Conservation (phyloP, 768 basidiomycete species). For the Phylloporus sp. region DNA sequence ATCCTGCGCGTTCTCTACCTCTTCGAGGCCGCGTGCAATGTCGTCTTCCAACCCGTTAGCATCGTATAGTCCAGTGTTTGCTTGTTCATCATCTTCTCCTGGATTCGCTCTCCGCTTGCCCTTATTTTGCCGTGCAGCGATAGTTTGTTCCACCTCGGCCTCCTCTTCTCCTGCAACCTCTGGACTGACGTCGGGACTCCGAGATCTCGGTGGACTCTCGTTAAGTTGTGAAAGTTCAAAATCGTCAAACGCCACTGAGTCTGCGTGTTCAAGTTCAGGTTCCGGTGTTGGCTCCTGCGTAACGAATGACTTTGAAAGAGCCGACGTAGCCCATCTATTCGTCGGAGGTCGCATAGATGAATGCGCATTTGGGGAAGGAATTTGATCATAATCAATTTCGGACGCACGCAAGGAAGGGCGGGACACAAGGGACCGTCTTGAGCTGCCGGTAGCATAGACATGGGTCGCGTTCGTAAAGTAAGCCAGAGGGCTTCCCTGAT, state of each 20-base stretch:
- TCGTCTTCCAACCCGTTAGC: slow-evolving; percentile 39
- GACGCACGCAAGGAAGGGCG: slow-evolving; percentile 50
- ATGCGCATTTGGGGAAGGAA: slow-evolving; percentile 54
- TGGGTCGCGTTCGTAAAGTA: slow-evolving; percentile 35
- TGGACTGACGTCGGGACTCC: slow-evolving; percentile 47
- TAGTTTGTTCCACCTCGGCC: slow-evolving; percentile 33
- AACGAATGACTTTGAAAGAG: slow-evolving; percentile 29
- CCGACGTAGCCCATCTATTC: slow-evolving; percentile 35
- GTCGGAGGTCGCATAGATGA: slow-evolving; percentile 29
- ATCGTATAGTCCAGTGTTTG: slow-evolving; percentile 6
- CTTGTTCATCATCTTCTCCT: slow-evolving; percentile 11
- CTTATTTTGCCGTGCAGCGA: slow-evolving; percentile 27
- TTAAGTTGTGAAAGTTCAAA: slow-evolving; percentile 20
- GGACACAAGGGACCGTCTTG: slow-evolving; percentile 36
- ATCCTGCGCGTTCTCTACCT: slow-evolving; percentile 50
- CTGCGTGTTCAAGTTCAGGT: slow-evolving; percentile 22
- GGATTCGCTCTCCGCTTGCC: slow-evolving; percentile 39
- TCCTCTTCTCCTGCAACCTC: slow-evolving; percentile 45
- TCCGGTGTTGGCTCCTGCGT: slow-evolving; percentile 20
- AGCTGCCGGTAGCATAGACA: slow-evolving; percentile 37
- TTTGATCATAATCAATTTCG: slow-evolving; percentile 56
- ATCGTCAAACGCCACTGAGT: slow-evolving; percentile 25
- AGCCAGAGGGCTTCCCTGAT: slow-evolving; percentile 30
- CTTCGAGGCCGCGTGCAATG: slow-evolving; percentile 40
- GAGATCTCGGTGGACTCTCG: slow-evolving; percentile 34